phyloP scores from a whole-genome alignment of 2,329 filamentous ascomycete species.

The Alternaria ethzedia region DNA sequence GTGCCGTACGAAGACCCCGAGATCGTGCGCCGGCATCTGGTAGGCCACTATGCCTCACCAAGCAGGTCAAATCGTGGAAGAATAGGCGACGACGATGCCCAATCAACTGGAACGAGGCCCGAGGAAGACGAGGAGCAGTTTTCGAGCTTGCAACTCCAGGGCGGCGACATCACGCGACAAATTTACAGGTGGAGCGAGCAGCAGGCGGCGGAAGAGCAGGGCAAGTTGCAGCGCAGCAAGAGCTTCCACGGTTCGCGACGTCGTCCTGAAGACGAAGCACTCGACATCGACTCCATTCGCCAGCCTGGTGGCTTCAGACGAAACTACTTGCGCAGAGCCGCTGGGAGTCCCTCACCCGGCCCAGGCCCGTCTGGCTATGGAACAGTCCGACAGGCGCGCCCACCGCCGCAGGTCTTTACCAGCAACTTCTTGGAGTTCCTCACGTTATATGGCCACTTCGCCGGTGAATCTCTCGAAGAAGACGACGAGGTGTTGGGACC shows the following conservation, averaged over 20 bases:
- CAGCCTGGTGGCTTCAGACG: slow-evolving; percentile 92
- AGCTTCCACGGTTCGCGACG: slow-evolving; percentile 83
- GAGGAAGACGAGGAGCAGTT: slow-evolving; percentile 72
- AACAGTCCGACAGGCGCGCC: slow-evolving; percentile 35
- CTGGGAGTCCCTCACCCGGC: slow-evolving; percentile 65
- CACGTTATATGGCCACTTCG: slow-evolving; percentile 95
- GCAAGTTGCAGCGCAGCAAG: slow-evolving; percentile 77
- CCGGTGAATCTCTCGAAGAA: slow-evolving; percentile 94
- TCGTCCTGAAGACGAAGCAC: slow-evolving; percentile 77
- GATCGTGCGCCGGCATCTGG: slow-evolving; percentile 90
- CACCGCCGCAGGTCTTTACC: slow-evolving; percentile 63
- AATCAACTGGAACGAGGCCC: slow-evolving; percentile 52
- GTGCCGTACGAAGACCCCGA: slow-evolving; percentile 85
- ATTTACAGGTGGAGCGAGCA: slow-evolving; percentile 98
- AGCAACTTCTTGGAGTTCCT: slow-evolving; percentile 96
- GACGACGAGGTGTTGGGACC: slow-evolving; percentile 88
- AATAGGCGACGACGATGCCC: slow-evolving; percentile 33
- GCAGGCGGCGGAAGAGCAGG: slow-evolving; percentile 70
- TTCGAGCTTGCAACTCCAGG: slow-evolving; percentile 89
- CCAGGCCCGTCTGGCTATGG: slow-evolving; percentile 53
- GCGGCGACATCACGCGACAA: slow-evolving; percentile 90
- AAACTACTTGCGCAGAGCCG: slow-evolving; percentile 82
- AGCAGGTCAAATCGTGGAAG: slow-evolving; percentile 39
- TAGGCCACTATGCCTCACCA: slow-evolving; percentile 51
- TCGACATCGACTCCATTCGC: slow-evolving; percentile 89